Evolutionary conservation across 257 asterid species (phyloP), one percentile per base, ranked within the genome.

Genomic region (Solanum appendiculatum): DNA sequence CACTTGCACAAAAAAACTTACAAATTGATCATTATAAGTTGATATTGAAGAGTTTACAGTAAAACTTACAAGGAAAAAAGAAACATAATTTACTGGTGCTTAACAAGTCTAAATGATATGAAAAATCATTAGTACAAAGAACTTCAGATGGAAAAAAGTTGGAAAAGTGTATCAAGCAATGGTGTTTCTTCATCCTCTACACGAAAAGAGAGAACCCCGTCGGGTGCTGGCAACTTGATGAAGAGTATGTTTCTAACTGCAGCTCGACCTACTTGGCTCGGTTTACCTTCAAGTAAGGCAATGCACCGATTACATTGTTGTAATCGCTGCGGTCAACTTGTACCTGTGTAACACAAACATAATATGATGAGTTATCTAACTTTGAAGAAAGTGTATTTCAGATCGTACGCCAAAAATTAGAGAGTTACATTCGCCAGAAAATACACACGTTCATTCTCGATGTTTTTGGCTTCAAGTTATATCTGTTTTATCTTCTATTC

Each of bases 281-380:
- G 90, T 97, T 95, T 33, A 94, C 98, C 91, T 97, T 95, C 94
- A 97, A 88, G 74, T 97, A 97, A 10, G 99, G 99, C 93, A 97
- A 92, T 39, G 98, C 98, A 40, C 99, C 98, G 2, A 95, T 92
- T 84, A 97, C 98, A 31, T 97, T 97, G 94, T 94, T 86, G 87
- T 95, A 97, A 93, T 97, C 99, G 23, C 98, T 90, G 46, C 98
- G 96, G 86, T 95, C 93, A 81, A 97, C 98, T 95, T 95, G 99
- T 34, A 94, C 90, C 99, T 97, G 93, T 77, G 44, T 27, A 2
- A 23, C 77, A 33, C 40, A 51, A 86, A 66, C 42, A 81, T 81
- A 29, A 29, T 20, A 18, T 29, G 27, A 48, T 81, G 68, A 81
- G 85, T 10, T 44, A 48, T 81, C 29, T 9, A 48, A 16, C 29